Evolutionary conservation across 2,329 filamentous ascomycete species (phyloP).

Genomic region (Fusarium ramigenum): DNA sequence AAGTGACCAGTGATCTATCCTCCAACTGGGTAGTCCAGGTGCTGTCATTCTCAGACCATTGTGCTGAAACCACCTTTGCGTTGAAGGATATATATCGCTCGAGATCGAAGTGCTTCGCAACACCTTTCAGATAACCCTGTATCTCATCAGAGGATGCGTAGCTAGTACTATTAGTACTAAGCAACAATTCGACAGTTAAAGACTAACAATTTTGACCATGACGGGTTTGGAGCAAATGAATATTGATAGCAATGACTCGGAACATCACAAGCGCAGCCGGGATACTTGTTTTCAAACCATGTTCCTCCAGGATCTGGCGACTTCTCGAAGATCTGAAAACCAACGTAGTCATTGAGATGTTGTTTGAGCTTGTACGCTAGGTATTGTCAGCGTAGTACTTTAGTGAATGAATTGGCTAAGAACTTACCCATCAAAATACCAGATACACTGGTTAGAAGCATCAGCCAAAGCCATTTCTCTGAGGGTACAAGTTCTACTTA

Average conservation of each 20-base stretch:
- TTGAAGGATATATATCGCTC: constrained; percentile 37
- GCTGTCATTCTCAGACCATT: constrained; percentile 21
- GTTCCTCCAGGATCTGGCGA: constrained; percentile 65
- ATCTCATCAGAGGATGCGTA: constrained; percentile 66
- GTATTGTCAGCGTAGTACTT: background rate
- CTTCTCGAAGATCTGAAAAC: constrained; percentile 60
- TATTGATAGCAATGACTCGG: constrained; percentile 62
- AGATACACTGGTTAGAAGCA: rapidly evolving
- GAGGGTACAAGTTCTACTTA: rapidly evolving
- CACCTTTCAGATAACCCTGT: constrained; percentile 63
- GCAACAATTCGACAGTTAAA: rapidly evolving
- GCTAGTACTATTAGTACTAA: rapidly evolving
- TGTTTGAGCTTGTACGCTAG: constrained; percentile 44
- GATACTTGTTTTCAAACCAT: constrained; percentile 68
- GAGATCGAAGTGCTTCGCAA: constrained; percentile 55
- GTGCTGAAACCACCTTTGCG: constrained; percentile 49
- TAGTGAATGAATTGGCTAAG: rapidly evolving
- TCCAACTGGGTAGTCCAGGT: background rate
- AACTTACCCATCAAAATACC: background rate
- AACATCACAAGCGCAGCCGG: constrained; percentile 60
- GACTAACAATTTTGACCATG: constrained; percentile 61
- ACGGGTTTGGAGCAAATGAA: constrained; percentile 53
- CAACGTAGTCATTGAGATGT: constrained; percentile 13
- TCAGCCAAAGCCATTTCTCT: rapidly evolving
- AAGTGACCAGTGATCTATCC: constrained; percentile 13